Conservation (phyloP, 2,329 filamentous ascomycete species). For the Nigrospora sphaerica region DNA sequence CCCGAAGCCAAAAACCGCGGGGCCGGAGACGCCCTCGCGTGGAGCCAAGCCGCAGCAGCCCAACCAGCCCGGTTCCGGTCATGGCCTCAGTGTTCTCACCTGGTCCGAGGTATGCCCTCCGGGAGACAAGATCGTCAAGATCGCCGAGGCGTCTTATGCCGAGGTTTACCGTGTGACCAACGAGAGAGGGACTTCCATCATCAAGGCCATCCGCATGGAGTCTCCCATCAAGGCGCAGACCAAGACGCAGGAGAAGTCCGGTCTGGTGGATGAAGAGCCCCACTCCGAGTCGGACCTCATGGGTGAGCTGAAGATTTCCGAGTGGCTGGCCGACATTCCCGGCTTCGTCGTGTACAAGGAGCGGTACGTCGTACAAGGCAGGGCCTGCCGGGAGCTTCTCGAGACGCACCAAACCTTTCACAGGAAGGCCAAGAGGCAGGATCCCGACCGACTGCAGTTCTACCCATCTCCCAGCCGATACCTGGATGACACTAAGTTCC, state of each 20-base stretch:
- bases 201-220: constrained; percentile 55
- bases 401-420: constrained; percentile 56
- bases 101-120: constrained; percentile 53
- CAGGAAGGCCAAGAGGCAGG: constrained; percentile 43
- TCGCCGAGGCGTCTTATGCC: constrained; percentile 60
- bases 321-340: constrained; percentile 56
- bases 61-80: no score
- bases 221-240: constrained; percentile 53
- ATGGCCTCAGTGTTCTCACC: constrained; percentile 33
- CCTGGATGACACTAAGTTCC: constrained; percentile 47
- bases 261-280: constrained; percentile 52
- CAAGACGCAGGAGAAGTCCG: constrained; percentile 44
- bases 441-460: constrained; percentile 50
- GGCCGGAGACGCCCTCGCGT: constrained; percentile 1
- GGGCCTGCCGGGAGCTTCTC: constrained; percentile 43
- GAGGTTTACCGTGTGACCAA: constrained; percentile 60
- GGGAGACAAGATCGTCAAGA: constrained; percentile 50
- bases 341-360: constrained; percentile 63
- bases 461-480: constrained; percentile 57
- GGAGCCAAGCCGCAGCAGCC: constrained; percentile 5
- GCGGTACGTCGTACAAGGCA: constrained; percentile 51
- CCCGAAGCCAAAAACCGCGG: no score
- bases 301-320: constrained; percentile 56
- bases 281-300: constrained; percentile 46
- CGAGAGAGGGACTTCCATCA: constrained; percentile 52